phyloP scores from a whole-genome alignment of 1,139 yeast species.

The Yamadazyma epiphylla region DNA sequence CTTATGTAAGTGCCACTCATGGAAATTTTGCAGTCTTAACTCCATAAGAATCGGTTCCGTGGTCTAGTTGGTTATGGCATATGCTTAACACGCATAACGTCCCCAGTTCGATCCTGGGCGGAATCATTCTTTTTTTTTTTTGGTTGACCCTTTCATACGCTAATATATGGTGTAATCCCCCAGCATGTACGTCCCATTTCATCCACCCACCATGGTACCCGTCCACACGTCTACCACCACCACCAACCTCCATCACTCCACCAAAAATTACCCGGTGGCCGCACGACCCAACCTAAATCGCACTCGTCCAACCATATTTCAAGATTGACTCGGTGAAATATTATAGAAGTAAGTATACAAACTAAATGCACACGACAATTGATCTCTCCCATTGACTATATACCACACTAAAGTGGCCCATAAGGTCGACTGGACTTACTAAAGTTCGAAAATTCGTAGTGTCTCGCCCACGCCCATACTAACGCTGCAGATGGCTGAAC shows the following conservation, averaged over 20 bases:
- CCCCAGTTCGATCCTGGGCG: slow-evolving; percentile 99
- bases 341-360: background rate
- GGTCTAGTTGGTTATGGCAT: slow-evolving; percentile 12
- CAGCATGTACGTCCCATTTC: too few relatives aligned
- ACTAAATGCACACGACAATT: too few relatives aligned
- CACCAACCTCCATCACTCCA: too few relatives aligned
- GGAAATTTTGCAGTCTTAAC: too few relatives aligned
- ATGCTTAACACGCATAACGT: slow-evolving; percentile 93
- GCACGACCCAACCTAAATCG: background rate
- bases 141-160: too few relatives aligned
- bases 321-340: background rate
- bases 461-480: slow-evolving; percentile 6
- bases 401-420: background rate
- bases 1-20: too few relatives aligned
- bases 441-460: too few relatives aligned
- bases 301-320: background rate
- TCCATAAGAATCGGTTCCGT: slow-evolving; percentile 7
- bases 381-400: too few relatives aligned
- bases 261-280: too few relatives aligned
- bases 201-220: too few relatives aligned
- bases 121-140: slow-evolving; percentile 57
- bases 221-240: too few relatives aligned
- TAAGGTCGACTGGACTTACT: background rate
- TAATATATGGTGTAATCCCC: too few relatives aligned
- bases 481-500: slow-evolving; percentile 20